Evolutionary conservation across 108 stramenopile species (phyloP).

Genomic region (Conticribra guillardii): DNA sequence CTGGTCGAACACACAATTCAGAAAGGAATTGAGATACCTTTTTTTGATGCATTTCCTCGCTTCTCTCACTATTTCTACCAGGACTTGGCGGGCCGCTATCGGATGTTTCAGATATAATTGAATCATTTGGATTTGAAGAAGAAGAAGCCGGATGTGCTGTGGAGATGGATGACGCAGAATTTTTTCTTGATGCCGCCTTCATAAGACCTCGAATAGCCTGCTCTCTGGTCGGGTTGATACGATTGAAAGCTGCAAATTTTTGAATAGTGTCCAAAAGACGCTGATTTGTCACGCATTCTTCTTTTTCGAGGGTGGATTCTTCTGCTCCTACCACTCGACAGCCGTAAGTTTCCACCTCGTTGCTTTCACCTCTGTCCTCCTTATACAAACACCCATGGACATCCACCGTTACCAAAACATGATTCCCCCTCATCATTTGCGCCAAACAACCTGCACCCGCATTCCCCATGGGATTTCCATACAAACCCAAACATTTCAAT

Average conservation of each 20-base stretch:
- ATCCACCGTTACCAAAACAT: constrained; percentile 39
- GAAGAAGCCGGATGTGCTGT: no score
- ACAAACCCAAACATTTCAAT: constrained; percentile 46
- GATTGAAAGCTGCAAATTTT: constrained; percentile 47
- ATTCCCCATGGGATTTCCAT: constrained; percentile 45
- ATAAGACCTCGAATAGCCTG: constrained; percentile 42
- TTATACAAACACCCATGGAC: constrained; percentile 46
- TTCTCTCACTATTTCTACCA: neutral
- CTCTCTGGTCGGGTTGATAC: constrained; percentile 48
- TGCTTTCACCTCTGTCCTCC: neutral
- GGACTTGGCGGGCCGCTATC: neutral
- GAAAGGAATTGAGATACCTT: constrained; percentile 38
- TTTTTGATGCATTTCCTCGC: constrained; percentile 9
- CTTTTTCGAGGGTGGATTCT: constrained; percentile 21
- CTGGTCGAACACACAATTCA: constrained; percentile 10
- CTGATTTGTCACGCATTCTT: constrained; percentile 36
- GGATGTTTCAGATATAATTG: neutral
- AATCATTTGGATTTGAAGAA: neutral
- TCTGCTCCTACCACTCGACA: constrained; percentile 31
- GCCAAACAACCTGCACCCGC: constrained; percentile 41
- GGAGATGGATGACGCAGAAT: neutral
- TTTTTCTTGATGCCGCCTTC: neutral
- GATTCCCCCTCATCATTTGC: constrained; percentile 46
- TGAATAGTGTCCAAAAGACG: constrained; percentile 36
- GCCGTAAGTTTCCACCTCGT: constrained; percentile 32